These are phyloP conservation scores for Gymnopilus junonius DNA, from an alignment of 768 basidiomycete species.

Conservation along the genomic window DNA sequence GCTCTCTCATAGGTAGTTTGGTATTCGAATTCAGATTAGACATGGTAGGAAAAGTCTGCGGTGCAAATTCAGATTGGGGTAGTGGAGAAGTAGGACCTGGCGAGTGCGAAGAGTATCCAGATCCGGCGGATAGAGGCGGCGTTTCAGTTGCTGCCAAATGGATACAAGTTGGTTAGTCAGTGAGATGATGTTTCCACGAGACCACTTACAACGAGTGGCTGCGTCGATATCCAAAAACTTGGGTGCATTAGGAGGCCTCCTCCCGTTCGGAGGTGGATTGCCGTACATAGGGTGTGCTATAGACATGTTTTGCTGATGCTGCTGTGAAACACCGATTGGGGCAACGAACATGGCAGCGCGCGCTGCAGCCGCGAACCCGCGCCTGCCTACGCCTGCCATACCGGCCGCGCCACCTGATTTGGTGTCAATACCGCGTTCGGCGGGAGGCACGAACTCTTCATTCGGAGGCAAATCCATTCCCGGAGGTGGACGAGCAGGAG, in stretches of 20 bases:
- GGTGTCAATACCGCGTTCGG: constrained; percentile 59
- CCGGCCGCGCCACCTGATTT: constrained; percentile 76
- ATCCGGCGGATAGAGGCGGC: constrained; percentile 53
- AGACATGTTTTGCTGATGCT: constrained; percentile 6
- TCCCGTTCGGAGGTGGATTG: background rate
- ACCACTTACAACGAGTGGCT: constrained; percentile 43
- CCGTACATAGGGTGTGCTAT: background rate
- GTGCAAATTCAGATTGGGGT: constrained; percentile 34
- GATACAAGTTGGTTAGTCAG: background rate
- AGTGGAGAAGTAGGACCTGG: constrained; percentile 45
- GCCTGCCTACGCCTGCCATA: constrained; percentile 90
- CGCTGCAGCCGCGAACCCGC: constrained; percentile 82
- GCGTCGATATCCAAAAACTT: constrained; percentile 52
- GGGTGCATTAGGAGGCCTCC: constrained; percentile 39
- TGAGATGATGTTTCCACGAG: constrained; percentile 4
- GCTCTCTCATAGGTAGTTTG: constrained; percentile 6
- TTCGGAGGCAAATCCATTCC: background rate
- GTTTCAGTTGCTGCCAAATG: constrained; percentile 40
- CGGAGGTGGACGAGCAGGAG: background rate
- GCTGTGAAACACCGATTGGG: constrained; percentile 20
- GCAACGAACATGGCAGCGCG: constrained; percentile 49
- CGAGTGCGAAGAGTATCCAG: constrained; percentile 49
- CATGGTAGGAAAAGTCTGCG: constrained; percentile 24
- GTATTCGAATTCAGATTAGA: constrained; percentile 17
- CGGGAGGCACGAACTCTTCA: constrained; percentile 28